Evolutionary conservation across 495 filamentous ascomycete genomes (phyloP), one percentile per base, ranked within the genome.

Genomic region (Neurospora sp.): DNA sequence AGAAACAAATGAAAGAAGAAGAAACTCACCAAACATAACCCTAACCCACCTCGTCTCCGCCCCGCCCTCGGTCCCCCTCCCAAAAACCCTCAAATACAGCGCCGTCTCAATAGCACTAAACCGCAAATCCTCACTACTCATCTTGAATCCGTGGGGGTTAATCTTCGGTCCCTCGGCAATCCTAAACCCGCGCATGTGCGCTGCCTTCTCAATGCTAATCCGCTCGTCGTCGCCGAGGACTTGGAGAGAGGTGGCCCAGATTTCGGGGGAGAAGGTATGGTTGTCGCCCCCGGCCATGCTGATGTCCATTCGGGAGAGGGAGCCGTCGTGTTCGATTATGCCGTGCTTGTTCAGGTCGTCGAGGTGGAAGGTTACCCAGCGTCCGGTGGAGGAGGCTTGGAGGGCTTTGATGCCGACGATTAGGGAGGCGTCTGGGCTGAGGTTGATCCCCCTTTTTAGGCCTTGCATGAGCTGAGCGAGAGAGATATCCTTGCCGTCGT

Each of bases 401-500:
- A 80, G 71, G 0, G 78, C 79, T 47, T 73, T 75, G 22, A 22
- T 22, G 22, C 22, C 22, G 22, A 22, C 22, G 22, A 22, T 22
- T 22, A 22, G 22, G 22, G 22, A 22, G 22, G 22, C 22, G 22
- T 22, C 22, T 22, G 22, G 22, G 22, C 22, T 22, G 22, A 22
- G 61, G 65, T 83, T 78, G 71, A 81, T 75, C 9, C 74, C 76
- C 18, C 77, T 74, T 9, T 75, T 75, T 9, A 77, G 45, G 8
- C 69, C 81, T 0, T 74, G 70, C 71, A 81, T 71, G 18, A 78
- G 27, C 27, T 31, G 27, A 31, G 78, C 73, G 27, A 81, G 72
- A 39, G 76, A 79, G 16, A 80, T 71, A 31, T 78, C 73, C n/a
- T 81, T 76, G 47, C 88, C 88, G 75, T 86, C 82, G 59, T 81